Base-by-base conservation (phyloP, 2,329 filamentous ascomycete genomes). In the Monilinia polystroma region DNA sequence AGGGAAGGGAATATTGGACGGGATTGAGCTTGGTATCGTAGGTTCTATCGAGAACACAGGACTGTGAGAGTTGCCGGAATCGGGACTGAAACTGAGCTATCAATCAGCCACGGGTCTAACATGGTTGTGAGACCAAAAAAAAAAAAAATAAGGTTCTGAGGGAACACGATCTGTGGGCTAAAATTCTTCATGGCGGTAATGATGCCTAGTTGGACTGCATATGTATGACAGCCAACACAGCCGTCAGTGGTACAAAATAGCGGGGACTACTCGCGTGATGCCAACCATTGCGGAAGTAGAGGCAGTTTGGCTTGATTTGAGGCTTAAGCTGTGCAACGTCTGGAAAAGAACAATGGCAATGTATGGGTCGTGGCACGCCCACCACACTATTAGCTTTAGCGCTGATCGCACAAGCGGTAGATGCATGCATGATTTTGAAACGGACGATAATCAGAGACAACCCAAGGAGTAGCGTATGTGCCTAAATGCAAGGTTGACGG, bases 31-130 rank as follows among this genome's bases (percentile, higher is more conserved):
- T 66, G 74, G 73, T 70, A 73, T 69, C 63, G 71, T 67, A 47
- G 72, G 71, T 67, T 75, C 75, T 63, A 74, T 72, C 16, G 74
- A 75, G 69, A 76, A 77, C 63, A 75, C 73, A 73, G 76, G 72
- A 72, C 72, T 75, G 47, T 76, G 73, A 53, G 72, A 72, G 56
- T 70, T 74, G 70, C 73, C 74, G 67, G 74, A 68, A 55, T 77
- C 75, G 55, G 73, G 68, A 67, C 64, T 70, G 69, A 73, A 76
- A 72, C 75, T 77, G 70, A 73, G 62, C 63, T 70, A 72, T 74
- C 70, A 70, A 70, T 77, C 70, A 77, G 75, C 72, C 71, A 73
- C 72, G 57, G 63, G 64, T 69, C 59, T 70, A 43, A 64, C 67
- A 72, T 70, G 67, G 72, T 65, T 68, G 72, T 71, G 68, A 70